These are phyloP conservation scores for Candida neerlandica DNA, from an alignment of 1,139 yeast species.

Conservation along the genomic window DNA sequence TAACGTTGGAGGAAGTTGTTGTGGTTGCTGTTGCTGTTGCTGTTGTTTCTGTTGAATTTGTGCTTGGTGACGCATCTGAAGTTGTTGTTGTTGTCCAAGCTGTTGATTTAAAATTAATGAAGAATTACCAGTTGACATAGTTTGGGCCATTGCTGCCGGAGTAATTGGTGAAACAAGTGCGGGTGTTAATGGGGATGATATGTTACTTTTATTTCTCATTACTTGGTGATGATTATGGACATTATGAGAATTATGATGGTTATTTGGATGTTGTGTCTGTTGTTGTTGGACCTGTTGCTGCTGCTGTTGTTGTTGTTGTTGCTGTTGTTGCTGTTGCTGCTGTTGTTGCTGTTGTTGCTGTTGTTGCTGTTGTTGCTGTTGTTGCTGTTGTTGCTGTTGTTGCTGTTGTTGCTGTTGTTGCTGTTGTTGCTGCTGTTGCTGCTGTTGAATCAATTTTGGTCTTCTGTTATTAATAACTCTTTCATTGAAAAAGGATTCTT, in stretches of 20 bases:
- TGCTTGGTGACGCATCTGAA: neutral
- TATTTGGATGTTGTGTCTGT: conserved; percentile 4
- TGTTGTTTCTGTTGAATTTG: neutral
- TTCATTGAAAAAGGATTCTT: conserved; percentile 53
- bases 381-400: conserved; percentile 10
- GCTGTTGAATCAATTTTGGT: conserved; percentile 24
- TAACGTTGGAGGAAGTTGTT: conserved; percentile 9
- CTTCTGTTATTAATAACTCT: conserved; percentile 41
- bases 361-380: conserved; percentile 14
- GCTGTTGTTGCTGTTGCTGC: conserved; percentile 8
- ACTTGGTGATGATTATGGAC: neutral
- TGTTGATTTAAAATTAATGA: neutral
- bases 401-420: conserved; percentile 10
- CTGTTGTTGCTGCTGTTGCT: conserved; percentile 10
- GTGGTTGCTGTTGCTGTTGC: conserved; percentile 15
- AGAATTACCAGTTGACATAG: neutral
- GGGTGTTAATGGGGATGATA: conserved; percentile 17
- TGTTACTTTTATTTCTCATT: neutral
- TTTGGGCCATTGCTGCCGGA: neutral
- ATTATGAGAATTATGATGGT: too few species aligned
- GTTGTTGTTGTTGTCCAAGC: conserved; percentile 1
- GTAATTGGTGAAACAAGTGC: conserved; percentile 13
- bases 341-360: conserved; percentile 15
- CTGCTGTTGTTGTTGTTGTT: conserved; percentile 11
- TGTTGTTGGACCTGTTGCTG: conserved; percentile 13